Conservation (phyloP, 148 eudicot species). For the Pharnaceum exiguum region DNA sequence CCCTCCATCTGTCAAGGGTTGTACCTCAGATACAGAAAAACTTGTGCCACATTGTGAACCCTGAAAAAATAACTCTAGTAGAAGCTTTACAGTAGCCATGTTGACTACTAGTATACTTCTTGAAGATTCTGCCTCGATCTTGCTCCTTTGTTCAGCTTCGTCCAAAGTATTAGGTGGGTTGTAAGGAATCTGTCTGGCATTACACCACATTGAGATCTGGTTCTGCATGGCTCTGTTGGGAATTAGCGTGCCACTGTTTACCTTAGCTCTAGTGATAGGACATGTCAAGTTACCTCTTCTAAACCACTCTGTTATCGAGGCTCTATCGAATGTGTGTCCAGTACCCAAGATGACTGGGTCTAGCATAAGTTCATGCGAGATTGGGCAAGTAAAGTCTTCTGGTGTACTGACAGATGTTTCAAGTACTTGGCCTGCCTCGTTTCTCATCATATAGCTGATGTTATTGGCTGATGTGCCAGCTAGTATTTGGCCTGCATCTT, state of each 20-base stretch:
- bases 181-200: constrained; percentile 3
- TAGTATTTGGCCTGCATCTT: too few relatives aligned
- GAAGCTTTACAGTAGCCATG: constrained; percentile 2
- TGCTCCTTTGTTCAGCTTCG: not conserved
- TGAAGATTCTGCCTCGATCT: not conserved
- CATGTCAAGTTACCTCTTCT: not conserved
- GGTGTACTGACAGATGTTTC: not conserved
- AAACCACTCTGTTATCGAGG: constrained; percentile 8
- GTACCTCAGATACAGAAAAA: not conserved
- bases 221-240: not conserved
- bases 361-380: constrained; percentile 14
- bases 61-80: not conserved
- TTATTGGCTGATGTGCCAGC: not conserved
- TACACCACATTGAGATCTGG: constrained; percentile 12
- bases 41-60: not conserved
- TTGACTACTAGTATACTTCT: not conserved
- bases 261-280: constrained; percentile 1
- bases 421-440: not conserved
- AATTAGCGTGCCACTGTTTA: not conserved
- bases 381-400: constrained; percentile 12
- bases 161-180: not conserved
- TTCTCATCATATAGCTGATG: not conserved
- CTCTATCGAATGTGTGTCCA: constrained; percentile 11
- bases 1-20: not conserved
- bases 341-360: constrained; percentile 13